phyloP scores from a whole-genome alignment of 176 grass and related monocot genomes.

The Canna indica region DNA sequence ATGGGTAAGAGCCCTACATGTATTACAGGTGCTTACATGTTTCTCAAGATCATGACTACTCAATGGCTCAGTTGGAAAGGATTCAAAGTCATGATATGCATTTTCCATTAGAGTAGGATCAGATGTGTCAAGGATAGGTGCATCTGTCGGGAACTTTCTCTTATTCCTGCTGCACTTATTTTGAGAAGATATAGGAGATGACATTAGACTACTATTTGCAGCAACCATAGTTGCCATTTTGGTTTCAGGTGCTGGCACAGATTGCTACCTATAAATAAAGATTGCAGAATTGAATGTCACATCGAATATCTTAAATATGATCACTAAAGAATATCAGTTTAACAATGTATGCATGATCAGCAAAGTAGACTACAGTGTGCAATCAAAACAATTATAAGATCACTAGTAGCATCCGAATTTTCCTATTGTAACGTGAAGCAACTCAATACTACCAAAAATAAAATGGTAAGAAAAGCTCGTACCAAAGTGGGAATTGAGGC shows the following conservation, averaged over 20 bases:
- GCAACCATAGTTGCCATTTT: slow-evolving; percentile 16
- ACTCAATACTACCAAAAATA: not conserved
- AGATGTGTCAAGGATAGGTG: not conserved
- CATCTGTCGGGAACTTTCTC: slow-evolving; percentile 15
- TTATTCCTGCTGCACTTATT: slow-evolving; percentile 19
- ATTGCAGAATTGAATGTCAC: not conserved
- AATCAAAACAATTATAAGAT: not conserved
- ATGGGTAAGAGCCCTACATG: slow-evolving; percentile 1
- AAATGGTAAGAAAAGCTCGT: not conserved
- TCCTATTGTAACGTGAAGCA: slow-evolving; percentile 1
- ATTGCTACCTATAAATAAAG: not conserved
- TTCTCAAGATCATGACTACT: slow-evolving; percentile 7
- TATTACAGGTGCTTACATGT: not conserved
- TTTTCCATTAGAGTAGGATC: not conserved
- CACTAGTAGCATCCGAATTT: not conserved
- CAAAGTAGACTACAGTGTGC: not conserved
- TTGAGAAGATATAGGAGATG: slow-evolving; percentile 1
- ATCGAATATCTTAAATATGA: not conserved
- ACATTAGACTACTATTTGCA: not conserved
- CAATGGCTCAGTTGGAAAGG: not conserved
- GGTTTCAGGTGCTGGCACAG: not conserved
- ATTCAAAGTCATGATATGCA: not conserved
- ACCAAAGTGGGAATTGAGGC: not conserved
- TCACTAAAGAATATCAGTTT: not conserved
- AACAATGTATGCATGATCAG: not conserved